phyloP scores from a whole-genome alignment of 2,329 filamentous ascomycete genomes.

The Nigrospora oryzae region DNA sequence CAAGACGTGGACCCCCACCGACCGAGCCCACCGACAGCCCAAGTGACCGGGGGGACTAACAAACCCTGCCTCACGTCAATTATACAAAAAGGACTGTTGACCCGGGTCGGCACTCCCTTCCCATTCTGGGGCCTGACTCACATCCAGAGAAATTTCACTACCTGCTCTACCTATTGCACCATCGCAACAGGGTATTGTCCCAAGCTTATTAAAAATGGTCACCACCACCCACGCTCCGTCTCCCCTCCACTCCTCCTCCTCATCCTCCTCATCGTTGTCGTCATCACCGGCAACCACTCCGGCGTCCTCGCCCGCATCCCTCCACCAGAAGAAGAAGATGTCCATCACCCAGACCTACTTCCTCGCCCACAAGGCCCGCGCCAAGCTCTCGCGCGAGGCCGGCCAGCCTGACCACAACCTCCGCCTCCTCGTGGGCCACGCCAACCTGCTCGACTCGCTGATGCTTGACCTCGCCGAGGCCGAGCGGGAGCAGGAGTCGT shows the following conservation, averaged over 20 bases:
- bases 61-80: slow-evolving; percentile 2
- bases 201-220: slow-evolving; percentile 24
- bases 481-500: slow-evolving; percentile 90
- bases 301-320: slow-evolving; percentile 22
- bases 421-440: slow-evolving; percentile 89
- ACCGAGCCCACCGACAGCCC: not conserved
- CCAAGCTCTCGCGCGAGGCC: slow-evolving; percentile 92
- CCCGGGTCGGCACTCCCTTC: not conserved
- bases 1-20: no score
- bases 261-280: slow-evolving; percentile 13
- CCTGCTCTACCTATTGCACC: slow-evolving; percentile 18
- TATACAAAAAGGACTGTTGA: slow-evolving; percentile 1
- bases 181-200: slow-evolving; percentile 8
- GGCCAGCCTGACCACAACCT: slow-evolving; percentile 88
- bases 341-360: slow-evolving; percentile 98
- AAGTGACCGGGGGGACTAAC: not conserved
- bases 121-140: slow-evolving; percentile 24
- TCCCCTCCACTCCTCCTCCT: slow-evolving; percentile 16
- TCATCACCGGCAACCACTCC: not conserved
- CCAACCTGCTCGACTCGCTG: slow-evolving; percentile 92
- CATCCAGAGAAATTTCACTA: slow-evolving; percentile 13
- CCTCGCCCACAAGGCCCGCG: slow-evolving; percentile 90
- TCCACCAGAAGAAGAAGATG: slow-evolving; percentile 72
- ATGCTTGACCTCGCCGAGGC: slow-evolving; percentile 90
- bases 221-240: slow-evolving; percentile 11